A percentile compares a stretch with the other conserved stretches of the same genome.
Conservation (phyloP, 257 asterid genomes). For the Solanum phureja region DNA sequence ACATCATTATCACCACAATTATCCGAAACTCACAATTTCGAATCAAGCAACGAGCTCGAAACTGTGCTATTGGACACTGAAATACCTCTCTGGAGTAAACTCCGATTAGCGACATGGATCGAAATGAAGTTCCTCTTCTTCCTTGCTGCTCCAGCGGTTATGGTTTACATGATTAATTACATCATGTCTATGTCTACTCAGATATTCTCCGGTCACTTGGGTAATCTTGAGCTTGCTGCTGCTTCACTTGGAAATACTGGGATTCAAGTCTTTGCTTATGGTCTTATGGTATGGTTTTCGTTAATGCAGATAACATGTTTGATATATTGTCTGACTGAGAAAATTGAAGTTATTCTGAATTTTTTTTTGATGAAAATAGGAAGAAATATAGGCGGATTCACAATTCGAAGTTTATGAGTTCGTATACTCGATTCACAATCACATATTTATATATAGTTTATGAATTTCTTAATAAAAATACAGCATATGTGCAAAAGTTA, state of each 20-base stretch:
- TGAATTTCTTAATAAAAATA: background rate
- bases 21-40: background rate
- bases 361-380: background rate
- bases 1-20: background rate
- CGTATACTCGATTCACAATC: background rate
- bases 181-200: slow-evolving; percentile 8
- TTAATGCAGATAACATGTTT: background rate
- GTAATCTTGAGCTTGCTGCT: slow-evolving; percentile 16
- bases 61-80: background rate
- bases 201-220: slow-evolving; percentile 9
- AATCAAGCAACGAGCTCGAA: slow-evolving; percentile 4
- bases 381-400: background rate
- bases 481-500: background rate
- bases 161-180: slow-evolving; percentile 8
- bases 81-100: background rate
- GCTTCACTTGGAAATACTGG: slow-evolving; percentile 15
- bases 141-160: slow-evolving; percentile 12
- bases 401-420: background rate
- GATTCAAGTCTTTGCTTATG: slow-evolving; percentile 11
- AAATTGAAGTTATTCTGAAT: background rate
- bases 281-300: slow-evolving; percentile 6
- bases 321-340: background rate
- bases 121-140: background rate
- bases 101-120: slow-evolving; percentile 1
- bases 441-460: background rate